phyloP scores from a whole-genome alignment of 2,329 filamentous ascomycete genomes.

The Beauveria sp. region DNA sequence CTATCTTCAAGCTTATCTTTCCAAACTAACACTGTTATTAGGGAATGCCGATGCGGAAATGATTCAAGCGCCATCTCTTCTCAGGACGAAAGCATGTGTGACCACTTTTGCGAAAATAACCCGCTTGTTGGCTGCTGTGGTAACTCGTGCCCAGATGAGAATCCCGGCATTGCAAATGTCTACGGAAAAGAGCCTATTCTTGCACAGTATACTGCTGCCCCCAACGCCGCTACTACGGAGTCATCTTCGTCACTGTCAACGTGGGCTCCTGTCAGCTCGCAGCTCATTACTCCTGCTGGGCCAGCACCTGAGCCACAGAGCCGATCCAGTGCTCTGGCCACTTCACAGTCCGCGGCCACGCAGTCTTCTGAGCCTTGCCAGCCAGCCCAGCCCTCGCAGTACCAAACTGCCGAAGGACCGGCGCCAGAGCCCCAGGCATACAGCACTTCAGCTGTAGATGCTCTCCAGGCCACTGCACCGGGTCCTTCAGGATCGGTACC shows the following conservation, averaged over 20 bases:
- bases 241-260: conserved; percentile 9
- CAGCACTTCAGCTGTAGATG: conserved; percentile 12
- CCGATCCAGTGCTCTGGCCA: background rate
- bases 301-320: conserved; percentile 4
- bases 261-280: conserved; percentile 1
- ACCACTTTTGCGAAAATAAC: conserved; percentile 24
- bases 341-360: conserved; percentile 1
- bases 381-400: background rate
- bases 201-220: conserved; percentile 11
- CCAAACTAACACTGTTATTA: conserved; percentile 14
- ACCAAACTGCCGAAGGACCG: conserved; percentile 8
- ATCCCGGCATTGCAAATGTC: conserved; percentile 24
- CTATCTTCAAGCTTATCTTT: fast-evolving
- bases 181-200: conserved; percentile 17
- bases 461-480: conserved; percentile 5
- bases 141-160: conserved; percentile 22
- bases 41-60: conserved; percentile 29
- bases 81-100: conserved; percentile 24
- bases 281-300: conserved; percentile 2
- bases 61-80: conserved; percentile 21
- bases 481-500: conserved; percentile 4
- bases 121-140: conserved; percentile 26
- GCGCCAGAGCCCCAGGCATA: conserved; percentile 15
- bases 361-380: conserved; percentile 1
- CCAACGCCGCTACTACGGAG: background rate